Evolutionary conservation across 257 asterid genomes (phyloP), one percentile per base, ranked within the genome.

Genomic region (Solanum megistacrolobum): DNA sequence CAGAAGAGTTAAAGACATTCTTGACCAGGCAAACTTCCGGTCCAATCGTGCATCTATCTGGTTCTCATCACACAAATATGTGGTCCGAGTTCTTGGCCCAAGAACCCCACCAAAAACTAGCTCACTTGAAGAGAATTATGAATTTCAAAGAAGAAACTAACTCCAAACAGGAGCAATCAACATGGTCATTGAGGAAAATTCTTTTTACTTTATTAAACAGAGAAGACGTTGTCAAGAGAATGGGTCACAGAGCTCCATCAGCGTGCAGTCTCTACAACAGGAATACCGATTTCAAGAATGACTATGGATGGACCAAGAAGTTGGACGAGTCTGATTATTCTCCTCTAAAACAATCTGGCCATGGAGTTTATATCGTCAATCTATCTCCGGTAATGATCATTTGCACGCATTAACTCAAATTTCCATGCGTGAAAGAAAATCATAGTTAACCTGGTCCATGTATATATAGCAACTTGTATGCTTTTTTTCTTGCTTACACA

Each of bases 251-350:
- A 75, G 96, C 93, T 3, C 95, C 96, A 0, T 94, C 93, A 5
- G 36, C 98, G 4, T 95, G 90, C 87, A 97, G 95, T 90, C 76
- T 97, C 81, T 94, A 90, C 48, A 92, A 91, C 8, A 71, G 90
- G 35, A 90, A 91, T 21, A 90, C 97, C 21, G 93, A 93, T 83
- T 95, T 93, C 91, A 38, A 87, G 88, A 96, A 96, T 55, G 83
- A 94, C 10, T 96, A 94, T 2, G 98, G 99, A 1, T 96, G 92
- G 94, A 97, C 94, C 91, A 69, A 87, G 60, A 98, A 95, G 0
- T 86, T 97, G 89, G 94, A 93, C 7, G 92, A 93, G 82, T 43
- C 88, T 21, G 95, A 93, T 74, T 97, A 95, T 83, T 79, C 90
- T 16, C 96, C 97, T 71, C 98, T 95, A 14, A 38, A 65, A 14